A percentile compares a stretch with the other conserved stretches of the same genome.
phyloP scores from a whole-genome alignment of 1,139 yeast genomes.

The Pneumocystis oryctolagi region DNA sequence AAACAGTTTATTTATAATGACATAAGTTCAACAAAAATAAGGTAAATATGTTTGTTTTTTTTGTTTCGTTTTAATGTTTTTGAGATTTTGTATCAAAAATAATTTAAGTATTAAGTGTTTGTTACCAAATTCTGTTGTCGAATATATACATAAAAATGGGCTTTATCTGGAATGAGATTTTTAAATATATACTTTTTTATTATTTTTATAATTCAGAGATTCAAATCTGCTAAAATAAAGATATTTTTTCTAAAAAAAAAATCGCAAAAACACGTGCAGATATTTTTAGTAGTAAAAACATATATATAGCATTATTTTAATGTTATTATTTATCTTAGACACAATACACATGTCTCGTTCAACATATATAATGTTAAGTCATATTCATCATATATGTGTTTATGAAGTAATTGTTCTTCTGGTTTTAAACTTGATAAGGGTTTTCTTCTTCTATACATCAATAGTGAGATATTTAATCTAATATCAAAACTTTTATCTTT shows the following conservation, averaged over 20 bases:
- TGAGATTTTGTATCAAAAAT: slow-evolving; percentile 57
- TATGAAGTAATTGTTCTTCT: not conserved
- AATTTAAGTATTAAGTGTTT: slow-evolving; percentile 95
- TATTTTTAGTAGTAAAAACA: not conserved
- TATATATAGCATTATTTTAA: not conserved
- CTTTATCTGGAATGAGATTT: slow-evolving; percentile 83
- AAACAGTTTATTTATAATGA: slow-evolving; percentile 93
- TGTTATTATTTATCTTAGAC: not conserved
- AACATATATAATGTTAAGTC: not conserved
- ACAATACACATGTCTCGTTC: not conserved
- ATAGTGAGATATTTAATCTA: not conserved
- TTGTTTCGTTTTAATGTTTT: not conserved
- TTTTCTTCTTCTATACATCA: not conserved
- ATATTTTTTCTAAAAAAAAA: not conserved
- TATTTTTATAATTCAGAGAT: slow-evolving; percentile 17
- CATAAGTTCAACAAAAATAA: slow-evolving; percentile 84
- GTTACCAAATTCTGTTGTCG: slow-evolving; percentile 82
- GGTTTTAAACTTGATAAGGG: not conserved
- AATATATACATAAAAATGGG: slow-evolving; percentile 85
- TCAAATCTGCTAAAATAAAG: slow-evolving; percentile 2
- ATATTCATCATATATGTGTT: not conserved
- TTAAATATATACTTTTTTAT: slow-evolving; percentile 44
- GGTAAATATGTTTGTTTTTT: slow-evolving; percentile 23
- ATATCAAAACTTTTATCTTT: not conserved
- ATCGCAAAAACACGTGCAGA: not conserved